Conservation (phyloP, 2,329 filamentous ascomycete species). For the Aspergillus novoparasiticus region DNA sequence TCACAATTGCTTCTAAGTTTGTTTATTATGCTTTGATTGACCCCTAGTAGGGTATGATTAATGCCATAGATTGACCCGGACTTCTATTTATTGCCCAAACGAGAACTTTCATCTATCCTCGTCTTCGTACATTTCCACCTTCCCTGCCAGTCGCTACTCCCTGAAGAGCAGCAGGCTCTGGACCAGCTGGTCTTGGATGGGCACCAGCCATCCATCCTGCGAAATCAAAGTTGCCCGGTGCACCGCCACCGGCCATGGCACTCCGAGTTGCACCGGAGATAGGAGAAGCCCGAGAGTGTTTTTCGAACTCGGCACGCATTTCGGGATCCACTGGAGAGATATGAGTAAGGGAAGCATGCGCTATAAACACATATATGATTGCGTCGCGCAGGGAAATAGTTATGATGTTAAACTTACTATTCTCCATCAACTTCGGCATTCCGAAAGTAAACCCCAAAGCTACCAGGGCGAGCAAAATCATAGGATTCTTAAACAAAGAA, state of each 20-base stretch:
- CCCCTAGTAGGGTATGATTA: not conserved
- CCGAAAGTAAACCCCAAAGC: slow-evolving; percentile 83
- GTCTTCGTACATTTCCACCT: slow-evolving; percentile 27
- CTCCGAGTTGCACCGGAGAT: slow-evolving; percentile 61
- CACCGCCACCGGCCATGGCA: slow-evolving; percentile 61
- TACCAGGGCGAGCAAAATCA: slow-evolving; percentile 89
- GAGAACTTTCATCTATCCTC: slow-evolving; percentile 25
- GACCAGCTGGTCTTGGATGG: slow-evolving; percentile 29
- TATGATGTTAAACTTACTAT: slow-evolving; percentile 66
- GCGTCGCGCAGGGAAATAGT: not conserved
- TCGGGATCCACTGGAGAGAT: slow-evolving; percentile 83
- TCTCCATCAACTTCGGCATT: slow-evolving; percentile 94
- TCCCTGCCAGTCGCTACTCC: slow-evolving; percentile 32
- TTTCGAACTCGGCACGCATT: slow-evolving; percentile 87
- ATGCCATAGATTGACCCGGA: slow-evolving; percentile 5
- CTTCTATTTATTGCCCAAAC: slow-evolving; percentile 3
- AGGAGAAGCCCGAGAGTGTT: slow-evolving; percentile 76
- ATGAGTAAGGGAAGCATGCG: not conserved
- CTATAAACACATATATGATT: not conserved
- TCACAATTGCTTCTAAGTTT: not conserved
- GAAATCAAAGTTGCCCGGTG: slow-evolving; percentile 66
- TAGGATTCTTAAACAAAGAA: slow-evolving; percentile 85
- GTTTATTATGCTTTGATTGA: not conserved
- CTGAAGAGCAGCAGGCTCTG: slow-evolving; percentile 18
- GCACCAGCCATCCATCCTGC: slow-evolving; percentile 69